These are phyloP conservation scores for Pythium scleroteichum DNA, from an alignment of 352 stramenopile species.

Conservation along the genomic window DNA sequence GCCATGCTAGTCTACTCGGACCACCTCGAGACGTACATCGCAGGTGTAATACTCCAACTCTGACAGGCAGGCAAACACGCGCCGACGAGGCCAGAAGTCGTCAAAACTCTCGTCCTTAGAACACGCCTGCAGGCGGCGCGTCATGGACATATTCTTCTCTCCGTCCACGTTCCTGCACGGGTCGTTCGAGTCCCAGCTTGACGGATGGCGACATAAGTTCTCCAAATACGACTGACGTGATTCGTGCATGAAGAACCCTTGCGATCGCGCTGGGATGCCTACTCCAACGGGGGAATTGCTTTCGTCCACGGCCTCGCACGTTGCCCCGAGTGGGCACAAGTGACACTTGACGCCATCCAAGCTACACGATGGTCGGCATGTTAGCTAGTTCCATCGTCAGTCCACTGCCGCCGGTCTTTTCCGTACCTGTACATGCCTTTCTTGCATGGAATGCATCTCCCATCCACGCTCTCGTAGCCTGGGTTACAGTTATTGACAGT, in stretches of 20 bases:
- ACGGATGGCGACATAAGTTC: conserved; percentile 39
- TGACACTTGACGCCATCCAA: conserved; percentile 67
- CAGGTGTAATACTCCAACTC: conserved; percentile 62
- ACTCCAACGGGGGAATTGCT: conserved; percentile 40
- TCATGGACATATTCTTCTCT: conserved; percentile 26
- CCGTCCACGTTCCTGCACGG: conserved; percentile 44
- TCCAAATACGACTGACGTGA: conserved; percentile 41
- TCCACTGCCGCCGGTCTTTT: too few species aligned
- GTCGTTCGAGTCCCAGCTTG: conserved; percentile 43
- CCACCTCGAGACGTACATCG: conserved; percentile 34
- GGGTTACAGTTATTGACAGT: conserved; percentile 52
- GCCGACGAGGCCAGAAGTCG: conserved; percentile 53
- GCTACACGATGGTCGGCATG: conserved; percentile 39
- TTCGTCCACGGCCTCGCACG: conserved; percentile 42
- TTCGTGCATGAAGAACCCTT: conserved; percentile 53
- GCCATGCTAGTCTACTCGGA: neutral
- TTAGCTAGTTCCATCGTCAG: too few species aligned
- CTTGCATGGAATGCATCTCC: conserved; percentile 51
- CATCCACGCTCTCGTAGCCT: conserved; percentile 61
- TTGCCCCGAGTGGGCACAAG: conserved; percentile 52
- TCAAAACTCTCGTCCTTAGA: conserved; percentile 37
- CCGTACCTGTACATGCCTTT: conserved; percentile 70
- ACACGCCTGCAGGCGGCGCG: conserved; percentile 47
- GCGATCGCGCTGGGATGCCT: conserved; percentile 35
- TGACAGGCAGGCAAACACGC: conserved; percentile 65